phyloP scores from a whole-genome alignment of 768 basidiomycete species.

The Pleurotus citrinopileatus region DNA sequence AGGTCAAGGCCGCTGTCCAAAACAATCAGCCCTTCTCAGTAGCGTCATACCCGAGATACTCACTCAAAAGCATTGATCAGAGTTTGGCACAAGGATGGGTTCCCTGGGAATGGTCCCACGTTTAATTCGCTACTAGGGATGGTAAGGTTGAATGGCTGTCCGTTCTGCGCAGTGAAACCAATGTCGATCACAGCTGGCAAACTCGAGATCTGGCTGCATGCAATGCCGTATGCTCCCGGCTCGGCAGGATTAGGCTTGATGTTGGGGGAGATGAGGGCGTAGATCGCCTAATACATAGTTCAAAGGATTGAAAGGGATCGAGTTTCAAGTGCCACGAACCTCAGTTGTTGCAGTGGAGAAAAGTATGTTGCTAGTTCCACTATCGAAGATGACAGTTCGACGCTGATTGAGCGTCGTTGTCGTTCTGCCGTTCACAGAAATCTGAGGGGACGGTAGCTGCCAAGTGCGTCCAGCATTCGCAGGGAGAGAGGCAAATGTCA shows the following conservation, averaged over 20 bases:
- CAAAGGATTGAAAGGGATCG: no score
- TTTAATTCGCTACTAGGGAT: slow-evolving; percentile 56
- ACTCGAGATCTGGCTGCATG: slow-evolving; percentile 42
- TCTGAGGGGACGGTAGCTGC: slow-evolving; percentile 40
- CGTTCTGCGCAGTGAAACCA: slow-evolving; percentile 48
- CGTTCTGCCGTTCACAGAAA: slow-evolving; percentile 53
- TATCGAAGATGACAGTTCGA: slow-evolving; percentile 53
- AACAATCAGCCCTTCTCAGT: background rate
- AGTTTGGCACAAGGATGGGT: slow-evolving; percentile 50
- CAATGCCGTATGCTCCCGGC: slow-evolving; percentile 53
- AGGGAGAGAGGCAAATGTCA: slow-evolving; percentile 40
- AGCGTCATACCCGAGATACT: background rate
- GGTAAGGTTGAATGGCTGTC: slow-evolving; percentile 50
- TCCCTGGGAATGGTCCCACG: slow-evolving; percentile 53
- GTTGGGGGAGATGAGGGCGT: slow-evolving; percentile 55
- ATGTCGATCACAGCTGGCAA: slow-evolving; percentile 53
- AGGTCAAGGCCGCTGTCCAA: slow-evolving; percentile 33
- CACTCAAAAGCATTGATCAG: slow-evolving; percentile 55
- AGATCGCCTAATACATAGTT: slow-evolving; percentile 42
- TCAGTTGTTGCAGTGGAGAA: slow-evolving; percentile 47
- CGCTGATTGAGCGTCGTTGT: slow-evolving; percentile 34
- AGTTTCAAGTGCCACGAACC: slow-evolving; percentile 24
- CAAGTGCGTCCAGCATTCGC: slow-evolving; percentile 35
- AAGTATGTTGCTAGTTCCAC: slow-evolving; percentile 54
- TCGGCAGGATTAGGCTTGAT: slow-evolving; percentile 50